Conservation (phyloP, 139 green algal genomes). For the Auxenochlorella pyrenoidosa region DNA sequence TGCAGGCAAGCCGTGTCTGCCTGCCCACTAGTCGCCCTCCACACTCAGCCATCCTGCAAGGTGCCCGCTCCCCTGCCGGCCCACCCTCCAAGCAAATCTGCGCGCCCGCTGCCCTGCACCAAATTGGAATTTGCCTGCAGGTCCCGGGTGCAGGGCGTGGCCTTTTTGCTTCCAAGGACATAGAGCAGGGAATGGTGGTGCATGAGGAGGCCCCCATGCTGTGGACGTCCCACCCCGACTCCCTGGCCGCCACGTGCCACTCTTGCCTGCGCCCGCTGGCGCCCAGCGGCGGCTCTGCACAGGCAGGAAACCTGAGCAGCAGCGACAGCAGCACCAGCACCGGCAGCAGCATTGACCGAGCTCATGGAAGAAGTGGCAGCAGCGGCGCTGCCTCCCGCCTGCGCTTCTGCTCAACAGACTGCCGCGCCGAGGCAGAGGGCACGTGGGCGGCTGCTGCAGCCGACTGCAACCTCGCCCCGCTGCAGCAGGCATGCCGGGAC, state of each 20-base stretch:
- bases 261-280: conserved; percentile 36
- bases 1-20: background rate
- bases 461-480: conserved; percentile 2
- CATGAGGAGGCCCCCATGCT: conserved; percentile 29
- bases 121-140: background rate
- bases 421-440: background rate
- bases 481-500: conserved; percentile 26
- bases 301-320: background rate
- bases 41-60: background rate
- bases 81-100: background rate
- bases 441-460: background rate
- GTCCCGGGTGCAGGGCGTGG: conserved; percentile 28
- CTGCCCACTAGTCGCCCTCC: too few species aligned
- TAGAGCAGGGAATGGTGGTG: conserved; percentile 30
- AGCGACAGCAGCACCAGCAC: background rate
- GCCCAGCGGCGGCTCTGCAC: background rate
- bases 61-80: background rate
- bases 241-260: conserved; percentile 18
- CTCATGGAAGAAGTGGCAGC: too few species aligned
- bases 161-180: conserved; percentile 29
- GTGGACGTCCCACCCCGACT: background rate
- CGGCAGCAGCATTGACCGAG: background rate
- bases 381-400: background rate
- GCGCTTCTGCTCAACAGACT: conserved; percentile 7
- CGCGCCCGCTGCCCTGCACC: background rate